Percentiles rank a stretch among this genome's conserved stretches.
phyloP scores from a whole-genome alignment of 352 stramenopile species.

The Pythium angustatum region DNA sequence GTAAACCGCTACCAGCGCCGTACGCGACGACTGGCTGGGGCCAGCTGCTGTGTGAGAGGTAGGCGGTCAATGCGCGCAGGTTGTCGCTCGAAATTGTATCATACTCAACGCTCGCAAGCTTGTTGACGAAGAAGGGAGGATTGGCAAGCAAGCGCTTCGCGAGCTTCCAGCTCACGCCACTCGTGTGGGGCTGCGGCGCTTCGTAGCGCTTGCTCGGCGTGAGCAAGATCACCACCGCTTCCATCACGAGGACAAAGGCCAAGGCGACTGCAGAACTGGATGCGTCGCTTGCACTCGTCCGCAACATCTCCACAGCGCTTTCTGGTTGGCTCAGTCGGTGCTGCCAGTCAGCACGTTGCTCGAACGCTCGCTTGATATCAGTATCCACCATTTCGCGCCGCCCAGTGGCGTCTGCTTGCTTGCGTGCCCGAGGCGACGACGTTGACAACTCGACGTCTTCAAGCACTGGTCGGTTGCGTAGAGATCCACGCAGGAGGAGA shows the following conservation, averaged over 20 bases:
- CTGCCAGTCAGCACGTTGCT: conserved; percentile 38
- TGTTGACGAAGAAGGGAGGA: conserved; percentile 46
- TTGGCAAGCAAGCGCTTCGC: conserved; percentile 52
- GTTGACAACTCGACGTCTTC: not conserved
- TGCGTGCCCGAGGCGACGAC: conserved; percentile 3
- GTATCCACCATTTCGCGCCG: conserved; percentile 37
- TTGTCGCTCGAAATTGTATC: conserved; percentile 54
- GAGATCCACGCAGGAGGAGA: conserved; percentile 55
- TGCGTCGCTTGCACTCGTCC: conserved; percentile 16
- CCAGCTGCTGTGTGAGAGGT: conserved; percentile 58
- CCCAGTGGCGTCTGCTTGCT: not conserved
- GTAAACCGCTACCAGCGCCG: conserved; percentile 29
- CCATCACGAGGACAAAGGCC: conserved; percentile 69
- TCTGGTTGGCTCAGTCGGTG: conserved; percentile 25
- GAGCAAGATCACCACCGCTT: conserved; percentile 76
- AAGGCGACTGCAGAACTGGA: conserved; percentile 4
- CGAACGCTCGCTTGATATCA: conserved; percentile 54
- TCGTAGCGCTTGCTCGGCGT: conserved; percentile 71
- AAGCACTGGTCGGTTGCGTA: conserved; percentile 45
- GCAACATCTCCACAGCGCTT: conserved; percentile 32
- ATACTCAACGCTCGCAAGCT: conserved; percentile 46
- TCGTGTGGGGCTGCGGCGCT: conserved; percentile 44
- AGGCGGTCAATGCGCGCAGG: conserved; percentile 51
- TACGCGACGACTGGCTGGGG: conserved; percentile 36
- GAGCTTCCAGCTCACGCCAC: conserved; percentile 71